A percentile compares a stretch with the other conserved stretches of the same genome.
Conservation (phyloP, 495 filamentous ascomycete species). For the Podospora sp. region DNA sequence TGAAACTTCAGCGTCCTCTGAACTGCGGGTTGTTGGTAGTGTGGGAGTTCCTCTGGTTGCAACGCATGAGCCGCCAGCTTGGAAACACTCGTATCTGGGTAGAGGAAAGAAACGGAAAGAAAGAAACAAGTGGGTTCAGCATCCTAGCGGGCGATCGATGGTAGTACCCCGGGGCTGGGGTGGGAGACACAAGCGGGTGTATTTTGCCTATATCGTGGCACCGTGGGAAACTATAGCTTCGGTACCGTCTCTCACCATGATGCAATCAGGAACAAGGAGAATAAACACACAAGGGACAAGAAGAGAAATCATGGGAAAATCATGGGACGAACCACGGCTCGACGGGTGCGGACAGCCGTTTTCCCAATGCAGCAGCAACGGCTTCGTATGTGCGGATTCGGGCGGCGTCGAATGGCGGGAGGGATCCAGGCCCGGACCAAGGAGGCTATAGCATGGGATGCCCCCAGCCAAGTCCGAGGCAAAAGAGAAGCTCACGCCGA, state of each 20-base stretch:
- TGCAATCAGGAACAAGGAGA: neutral
- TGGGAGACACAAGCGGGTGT: neutral
- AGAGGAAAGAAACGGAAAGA: neutral
- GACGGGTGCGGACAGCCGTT: neutral
- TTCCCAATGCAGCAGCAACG: neutral
- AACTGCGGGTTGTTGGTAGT: neutral
- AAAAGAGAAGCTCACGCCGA: constrained; percentile 2
- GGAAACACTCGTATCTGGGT: neutral
- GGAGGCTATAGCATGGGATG: constrained; percentile 2
- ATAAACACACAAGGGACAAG: neutral
- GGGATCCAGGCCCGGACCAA: neutral
- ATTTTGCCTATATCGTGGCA: constrained; percentile 20
- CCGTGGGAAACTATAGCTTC: constrained; percentile 10
- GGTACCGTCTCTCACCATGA: neutral
- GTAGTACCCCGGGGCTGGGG: neutral
- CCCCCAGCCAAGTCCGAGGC: constrained; percentile 18
- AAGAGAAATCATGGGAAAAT: neutral
- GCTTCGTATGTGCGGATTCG: neutral
- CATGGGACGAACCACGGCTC: constrained; percentile 4
- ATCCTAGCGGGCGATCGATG: neutral
- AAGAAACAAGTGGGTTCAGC: neutral
- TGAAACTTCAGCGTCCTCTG: neutral
- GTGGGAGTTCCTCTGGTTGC: neutral
- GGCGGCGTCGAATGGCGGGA: neutral
- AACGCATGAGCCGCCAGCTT: neutral